These are phyloP conservation scores for Lachnellula occidentalis DNA, from an alignment of 2,329 filamentous ascomycete species.

Conservation along the genomic window DNA sequence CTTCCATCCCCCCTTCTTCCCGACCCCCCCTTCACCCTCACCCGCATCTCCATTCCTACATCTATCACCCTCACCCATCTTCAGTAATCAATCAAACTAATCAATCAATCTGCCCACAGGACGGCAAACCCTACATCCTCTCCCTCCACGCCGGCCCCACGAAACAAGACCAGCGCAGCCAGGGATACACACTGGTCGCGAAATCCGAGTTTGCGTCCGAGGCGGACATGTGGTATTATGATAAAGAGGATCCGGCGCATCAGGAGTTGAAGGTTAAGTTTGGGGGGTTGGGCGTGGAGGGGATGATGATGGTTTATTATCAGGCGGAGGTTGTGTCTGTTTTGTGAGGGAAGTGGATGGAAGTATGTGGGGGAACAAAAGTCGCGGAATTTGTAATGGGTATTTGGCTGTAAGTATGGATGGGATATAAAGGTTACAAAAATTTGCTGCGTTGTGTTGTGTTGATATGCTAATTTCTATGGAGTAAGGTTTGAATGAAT, in stretches of 20 bases:
- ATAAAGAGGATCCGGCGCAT: conserved; percentile 51
- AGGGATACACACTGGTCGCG: conserved; percentile 50
- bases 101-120: too few species aligned
- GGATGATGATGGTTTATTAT: conserved; percentile 27
- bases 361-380: neutral
- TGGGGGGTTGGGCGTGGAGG: conserved; percentile 17
- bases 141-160: conserved; percentile 42
- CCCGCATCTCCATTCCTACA: too few species aligned
- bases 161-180: conserved; percentile 44
- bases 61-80: too few species aligned
- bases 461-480: too few species aligned
- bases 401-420: too few species aligned
- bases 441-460: too few species aligned
- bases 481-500: too few species aligned
- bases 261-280: conserved; percentile 36
- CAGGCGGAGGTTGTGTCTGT: conserved; percentile 17
- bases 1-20: too few species aligned
- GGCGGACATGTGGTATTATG: conserved; percentile 57
- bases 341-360: neutral
- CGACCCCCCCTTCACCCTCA: too few species aligned
- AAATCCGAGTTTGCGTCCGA: conserved; percentile 47
- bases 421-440: too few species aligned
- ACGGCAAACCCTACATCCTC: conserved; percentile 53
- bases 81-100: too few species aligned
- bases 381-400: too few species aligned